These are phyloP conservation scores for Nevesoporus exiguus DNA, from an alignment of 768 basidiomycete genomes.

Conservation along the genomic window DNA sequence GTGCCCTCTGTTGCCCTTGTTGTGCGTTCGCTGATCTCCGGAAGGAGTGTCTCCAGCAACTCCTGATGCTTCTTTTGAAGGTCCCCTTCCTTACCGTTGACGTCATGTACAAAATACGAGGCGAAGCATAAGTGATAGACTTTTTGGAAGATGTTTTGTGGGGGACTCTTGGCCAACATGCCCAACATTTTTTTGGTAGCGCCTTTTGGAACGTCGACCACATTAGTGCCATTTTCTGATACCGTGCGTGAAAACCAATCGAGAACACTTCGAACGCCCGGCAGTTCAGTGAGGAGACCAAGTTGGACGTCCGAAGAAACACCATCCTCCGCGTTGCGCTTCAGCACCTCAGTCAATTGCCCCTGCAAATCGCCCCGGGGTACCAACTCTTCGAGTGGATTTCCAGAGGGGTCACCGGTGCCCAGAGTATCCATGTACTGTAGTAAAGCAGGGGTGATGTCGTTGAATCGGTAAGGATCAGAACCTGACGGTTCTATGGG, in stretches of 20 bases:
- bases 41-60: neutral
- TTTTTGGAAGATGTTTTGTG: constrained; percentile 4
- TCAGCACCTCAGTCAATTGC: neutral
- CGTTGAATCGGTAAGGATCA: neutral
- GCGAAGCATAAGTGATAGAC: constrained; percentile 2
- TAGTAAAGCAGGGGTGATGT: neutral
- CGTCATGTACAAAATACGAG: neutral
- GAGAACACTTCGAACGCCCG: neutral
- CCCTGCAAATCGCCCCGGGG: neutral
- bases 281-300: neutral
- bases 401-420: neutral
- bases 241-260: neutral
- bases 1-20: neutral
- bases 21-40: neutral
- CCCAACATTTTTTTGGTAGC: neutral
- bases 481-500: neutral
- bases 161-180: neutral
- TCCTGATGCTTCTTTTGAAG: neutral
- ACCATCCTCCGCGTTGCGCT: too few relatives aligned
- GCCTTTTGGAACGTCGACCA: neutral
- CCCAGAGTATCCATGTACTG: neutral
- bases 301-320: neutral
- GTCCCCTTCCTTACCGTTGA: neutral
- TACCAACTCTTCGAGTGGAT: neutral
- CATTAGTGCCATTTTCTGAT: neutral